phyloP scores from a whole-genome alignment of 305 asterid genomes.

The Solanum chacoense region DNA sequence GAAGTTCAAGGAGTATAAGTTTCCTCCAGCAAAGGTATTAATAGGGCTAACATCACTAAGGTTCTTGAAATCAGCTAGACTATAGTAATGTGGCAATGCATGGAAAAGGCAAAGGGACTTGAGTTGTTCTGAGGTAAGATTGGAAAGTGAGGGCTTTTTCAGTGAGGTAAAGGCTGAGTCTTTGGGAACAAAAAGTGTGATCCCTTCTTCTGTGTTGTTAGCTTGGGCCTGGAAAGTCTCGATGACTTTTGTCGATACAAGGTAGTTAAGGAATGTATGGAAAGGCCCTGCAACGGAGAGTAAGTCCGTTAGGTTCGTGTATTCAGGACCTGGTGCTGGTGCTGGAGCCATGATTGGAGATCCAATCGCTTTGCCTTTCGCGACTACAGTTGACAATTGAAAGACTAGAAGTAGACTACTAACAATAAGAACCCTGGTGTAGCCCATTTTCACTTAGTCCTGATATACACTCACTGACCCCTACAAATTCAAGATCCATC shows the following conservation, averaged over 20 bases:
- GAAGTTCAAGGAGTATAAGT: slow-evolving; percentile 32
- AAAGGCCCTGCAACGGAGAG: slow-evolving; percentile 78
- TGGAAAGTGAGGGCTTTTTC: slow-evolving; percentile 39
- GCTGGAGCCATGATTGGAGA: slow-evolving; percentile 48
- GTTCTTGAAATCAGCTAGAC: slow-evolving; percentile 56
- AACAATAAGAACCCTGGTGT: neutral
- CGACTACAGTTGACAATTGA: slow-evolving; percentile 11
- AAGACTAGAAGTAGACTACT: neutral
- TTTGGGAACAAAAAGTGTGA: slow-evolving; percentile 71
- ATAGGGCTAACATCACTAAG: slow-evolving; percentile 59
- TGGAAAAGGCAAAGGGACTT: slow-evolving; percentile 60
- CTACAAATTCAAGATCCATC: slow-evolving; percentile 2
- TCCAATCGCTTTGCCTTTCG: slow-evolving; percentile 17
- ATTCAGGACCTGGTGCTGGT: slow-evolving; percentile 70
- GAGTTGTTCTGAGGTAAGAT: slow-evolving; percentile 59
- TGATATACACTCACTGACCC: neutral
- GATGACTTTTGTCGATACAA: slow-evolving; percentile 45
- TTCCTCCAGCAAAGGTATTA: slow-evolving; percentile 50
- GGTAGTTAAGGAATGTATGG: slow-evolving; percentile 53
- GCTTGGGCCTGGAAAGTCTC: slow-evolving; percentile 73
- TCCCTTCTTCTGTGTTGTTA: slow-evolving; percentile 58
- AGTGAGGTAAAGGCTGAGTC: slow-evolving; percentile 46
- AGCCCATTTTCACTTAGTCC: neutral
- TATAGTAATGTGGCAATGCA: slow-evolving; percentile 64
- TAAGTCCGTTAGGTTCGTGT: slow-evolving; percentile 52